Base-by-base conservation (phyloP, 129 eudicot genomes). In the Deinandra increscens region DNA sequence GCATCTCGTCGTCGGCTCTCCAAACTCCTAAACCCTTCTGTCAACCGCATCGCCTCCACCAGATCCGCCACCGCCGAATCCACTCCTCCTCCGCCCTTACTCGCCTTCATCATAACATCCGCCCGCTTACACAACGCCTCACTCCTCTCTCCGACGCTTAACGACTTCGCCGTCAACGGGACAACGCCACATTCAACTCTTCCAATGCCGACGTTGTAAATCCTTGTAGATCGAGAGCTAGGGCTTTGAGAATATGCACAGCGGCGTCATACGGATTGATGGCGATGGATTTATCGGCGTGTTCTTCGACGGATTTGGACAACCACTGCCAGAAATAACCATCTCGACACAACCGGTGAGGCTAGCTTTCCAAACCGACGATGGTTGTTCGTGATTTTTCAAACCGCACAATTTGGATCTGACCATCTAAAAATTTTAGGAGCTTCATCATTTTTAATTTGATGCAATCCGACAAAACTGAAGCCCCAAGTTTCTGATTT, bases 191-290 rank as follows among this genome's bases (percentile, higher is more conserved):
- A 22, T 87, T 85, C 6, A 87, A 7, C 60, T 91, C 66, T 5
- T 81, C 86, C 3, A 91, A 46, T 18, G 95, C 97, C 42, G 91
- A 79, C 18, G 87, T 74, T 23, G 76, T 81, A 55, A 87, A 83
- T 1, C 97, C 97, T 54, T 78, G 95, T 7, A 75, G 17, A 13
- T 91, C 95, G 19, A 85, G 81, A 4, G 89, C 88, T 1, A 91
- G 29, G 2, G 95, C 87, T 46, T 75, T 81, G 41, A 91, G 71
- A 18, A 91, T 77, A 70, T 91, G 91, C 37, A 81, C 72, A 0
- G 91, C 97, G 62, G 97, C 95, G 70, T 91, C 97, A 1, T 54
- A 69, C 3, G 95, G 95, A 22, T 87, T 81, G 15, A 84, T 70
- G 0, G 54, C 15, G 31, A 87, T 78, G 18, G 95, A 84, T 13